A percentile compares a stretch with the other conserved stretches of the same genome.
phyloP scores from a whole-genome alignment of 2,329 filamentous ascomycete species.

The Diaporthe australafricana region DNA sequence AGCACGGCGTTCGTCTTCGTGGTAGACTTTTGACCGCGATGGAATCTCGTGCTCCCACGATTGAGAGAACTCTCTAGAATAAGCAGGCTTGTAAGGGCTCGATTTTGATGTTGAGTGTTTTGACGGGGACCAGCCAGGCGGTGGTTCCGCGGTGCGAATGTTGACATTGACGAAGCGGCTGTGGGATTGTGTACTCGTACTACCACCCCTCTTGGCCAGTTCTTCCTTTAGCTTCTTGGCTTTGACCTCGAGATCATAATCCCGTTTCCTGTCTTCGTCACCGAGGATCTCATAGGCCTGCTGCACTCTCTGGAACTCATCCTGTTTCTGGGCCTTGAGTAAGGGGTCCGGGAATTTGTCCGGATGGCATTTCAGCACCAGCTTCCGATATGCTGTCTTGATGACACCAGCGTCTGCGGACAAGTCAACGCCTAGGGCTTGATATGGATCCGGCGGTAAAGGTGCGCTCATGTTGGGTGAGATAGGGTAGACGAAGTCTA shows the following conservation, averaged over 20 bases:
- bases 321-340: constrained; percentile 81
- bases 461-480: constrained; percentile 57
- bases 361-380: constrained; percentile 88
- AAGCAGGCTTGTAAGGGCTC: constrained; percentile 48
- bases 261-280: constrained; percentile 76
- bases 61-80: constrained; percentile 45
- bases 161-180: constrained; percentile 53
- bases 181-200: constrained; percentile 54
- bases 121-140: constrained; percentile 48
- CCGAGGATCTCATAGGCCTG: constrained; percentile 92
- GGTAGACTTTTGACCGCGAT: constrained; percentile 49
- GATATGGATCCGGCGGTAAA: constrained; percentile 80
- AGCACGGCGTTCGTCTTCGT: constrained; percentile 56
- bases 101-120: constrained; percentile 43
- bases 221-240: constrained; percentile 74
- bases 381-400: constrained; percentile 83
- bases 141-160: constrained; percentile 63
- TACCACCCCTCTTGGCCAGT: constrained; percentile 56
- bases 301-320: constrained; percentile 93
- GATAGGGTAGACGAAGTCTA: constrained; percentile 11
- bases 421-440: constrained; percentile 77
- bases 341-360: constrained; percentile 88
- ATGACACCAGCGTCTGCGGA: constrained; percentile 79
- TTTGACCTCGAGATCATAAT: constrained; percentile 82
- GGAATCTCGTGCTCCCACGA: constrained; percentile 63